Evolutionary conservation across 768 basidiomycete genomes (phyloP).

Genomic region (Peribolospora kevripleyi): DNA sequence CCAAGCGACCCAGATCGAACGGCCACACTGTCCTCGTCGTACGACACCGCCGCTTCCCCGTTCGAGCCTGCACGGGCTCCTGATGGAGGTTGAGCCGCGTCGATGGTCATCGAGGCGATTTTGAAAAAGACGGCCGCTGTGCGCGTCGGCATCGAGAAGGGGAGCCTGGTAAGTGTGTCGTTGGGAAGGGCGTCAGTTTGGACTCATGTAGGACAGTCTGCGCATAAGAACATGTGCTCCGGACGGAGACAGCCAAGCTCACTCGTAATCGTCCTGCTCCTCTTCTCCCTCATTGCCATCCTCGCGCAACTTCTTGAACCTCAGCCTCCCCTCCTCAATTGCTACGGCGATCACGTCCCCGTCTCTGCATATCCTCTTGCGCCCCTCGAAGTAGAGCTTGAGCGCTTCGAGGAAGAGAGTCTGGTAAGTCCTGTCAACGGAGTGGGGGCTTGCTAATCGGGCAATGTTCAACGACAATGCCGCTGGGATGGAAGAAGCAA

Average conservation of each 20-base stretch:
- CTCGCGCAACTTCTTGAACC: constrained; percentile 5
- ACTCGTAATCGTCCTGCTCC: constrained; percentile 14
- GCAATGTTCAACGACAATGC: constrained; percentile 50
- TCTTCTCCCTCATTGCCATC: constrained; percentile 15
- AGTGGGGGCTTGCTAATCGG: constrained; percentile 50
- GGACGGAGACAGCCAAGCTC: neutral
- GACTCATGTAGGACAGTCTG: too few species aligned
- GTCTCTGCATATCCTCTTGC: constrained; percentile 33
- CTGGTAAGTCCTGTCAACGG: constrained; percentile 41
- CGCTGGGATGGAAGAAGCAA: constrained; percentile 27
- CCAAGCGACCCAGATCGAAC: constrained; percentile 41
- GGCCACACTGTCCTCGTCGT: constrained; percentile 6
- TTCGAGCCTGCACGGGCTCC: too few species aligned
- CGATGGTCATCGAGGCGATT: constrained; percentile 34
- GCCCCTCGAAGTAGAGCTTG: constrained; percentile 35
- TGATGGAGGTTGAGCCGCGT: too few species aligned
- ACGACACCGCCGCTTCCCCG: constrained; percentile 33
- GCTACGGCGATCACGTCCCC: constrained; percentile 48
- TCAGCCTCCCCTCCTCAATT: constrained; percentile 25
- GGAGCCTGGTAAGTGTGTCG: constrained; percentile 6
- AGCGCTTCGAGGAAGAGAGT: constrained; percentile 35
- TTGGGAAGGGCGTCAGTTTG: too few species aligned
- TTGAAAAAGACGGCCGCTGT: constrained; percentile 46
- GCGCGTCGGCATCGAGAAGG: constrained; percentile 8
- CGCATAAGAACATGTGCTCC: too few species aligned